Conservation (phyloP, 108 stramenopile genomes). For the Hondaea fermentalgiana region DNA sequence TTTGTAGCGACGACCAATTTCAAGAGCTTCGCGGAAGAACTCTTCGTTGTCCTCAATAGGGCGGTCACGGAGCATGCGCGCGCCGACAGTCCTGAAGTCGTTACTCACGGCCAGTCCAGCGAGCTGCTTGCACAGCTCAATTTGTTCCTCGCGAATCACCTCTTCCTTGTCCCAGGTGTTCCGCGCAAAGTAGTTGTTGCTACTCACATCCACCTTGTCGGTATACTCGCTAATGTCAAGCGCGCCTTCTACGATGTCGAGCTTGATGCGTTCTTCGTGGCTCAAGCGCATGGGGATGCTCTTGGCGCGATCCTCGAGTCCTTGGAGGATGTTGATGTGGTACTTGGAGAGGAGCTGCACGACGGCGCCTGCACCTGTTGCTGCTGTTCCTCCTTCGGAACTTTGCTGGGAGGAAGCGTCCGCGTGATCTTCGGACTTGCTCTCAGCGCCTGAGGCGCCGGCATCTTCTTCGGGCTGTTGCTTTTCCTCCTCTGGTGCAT, state of each 20-base stretch:
- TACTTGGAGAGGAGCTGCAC: neutral
- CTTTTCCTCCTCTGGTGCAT: neutral
- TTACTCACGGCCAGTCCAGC: neutral
- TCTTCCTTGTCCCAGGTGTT: neutral
- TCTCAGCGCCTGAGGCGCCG: neutral
- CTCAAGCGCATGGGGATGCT: conserved; percentile 19
- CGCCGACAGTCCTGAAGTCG: neutral
- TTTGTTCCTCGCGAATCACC: neutral
- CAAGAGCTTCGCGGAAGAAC: conserved; percentile 51
- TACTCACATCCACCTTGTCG: conserved; percentile 23
- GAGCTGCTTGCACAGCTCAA: neutral
- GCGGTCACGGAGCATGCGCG: conserved; percentile 15
- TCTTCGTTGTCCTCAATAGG: conserved; percentile 46
- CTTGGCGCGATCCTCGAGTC: neutral
- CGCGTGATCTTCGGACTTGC: neutral
- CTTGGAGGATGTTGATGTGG: neutral
- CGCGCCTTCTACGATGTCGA: conserved; percentile 13
- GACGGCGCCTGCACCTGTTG: neutral
- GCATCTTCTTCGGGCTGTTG: neutral
- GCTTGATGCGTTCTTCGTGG: conserved; percentile 4
- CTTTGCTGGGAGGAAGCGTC: neutral
- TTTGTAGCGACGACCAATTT: conserved; percentile 73
- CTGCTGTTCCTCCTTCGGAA: no score
- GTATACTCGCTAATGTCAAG: conserved; percentile 27
- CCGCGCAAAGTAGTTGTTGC: conserved; percentile 21